Evolutionary conservation across 1,139 yeast genomes (phyloP).

Genomic region (Wickerhamiella pararugosa): DNA sequence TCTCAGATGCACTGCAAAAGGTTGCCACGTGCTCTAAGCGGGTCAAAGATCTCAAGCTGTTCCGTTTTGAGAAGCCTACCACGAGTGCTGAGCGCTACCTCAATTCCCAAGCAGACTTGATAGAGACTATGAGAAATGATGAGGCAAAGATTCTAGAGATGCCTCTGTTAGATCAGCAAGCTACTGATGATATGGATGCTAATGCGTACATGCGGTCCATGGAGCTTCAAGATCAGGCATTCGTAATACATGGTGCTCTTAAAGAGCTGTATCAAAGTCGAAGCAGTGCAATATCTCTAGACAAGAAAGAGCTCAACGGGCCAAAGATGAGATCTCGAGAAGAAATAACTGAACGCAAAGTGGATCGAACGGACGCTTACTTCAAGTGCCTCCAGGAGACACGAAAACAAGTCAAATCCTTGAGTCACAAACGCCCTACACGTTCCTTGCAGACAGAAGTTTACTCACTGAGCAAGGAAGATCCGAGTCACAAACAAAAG

Average conservation of each 20-base stretch:
- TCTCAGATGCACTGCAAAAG: slow-evolving; percentile 28
- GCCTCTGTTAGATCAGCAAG: slow-evolving; percentile 31
- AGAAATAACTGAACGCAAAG: background rate
- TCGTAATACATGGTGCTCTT: slow-evolving; percentile 46
- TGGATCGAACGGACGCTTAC: slow-evolving; percentile 1
- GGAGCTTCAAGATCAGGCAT: slow-evolving; percentile 56
- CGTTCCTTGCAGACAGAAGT: background rate
- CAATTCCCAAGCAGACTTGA: slow-evolving; percentile 41
- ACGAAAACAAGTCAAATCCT: too few species aligned
- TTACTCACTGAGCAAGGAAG: background rate
- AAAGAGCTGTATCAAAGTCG: slow-evolving; percentile 46
- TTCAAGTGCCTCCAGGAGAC: background rate
- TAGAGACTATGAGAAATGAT: slow-evolving; percentile 40
- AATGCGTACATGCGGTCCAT: slow-evolving; percentile 58
- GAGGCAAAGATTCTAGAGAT: slow-evolving; percentile 33
- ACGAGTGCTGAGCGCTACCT: slow-evolving; percentile 19
- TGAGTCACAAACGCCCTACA: too few species aligned
- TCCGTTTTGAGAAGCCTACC: background rate
- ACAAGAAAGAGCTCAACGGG: background rate
- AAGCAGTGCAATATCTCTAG: slow-evolving; percentile 28
- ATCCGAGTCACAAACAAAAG: background rate
- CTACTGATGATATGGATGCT: slow-evolving; percentile 44
- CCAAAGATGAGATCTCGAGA: background rate
- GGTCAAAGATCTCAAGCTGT: slow-evolving; percentile 1
- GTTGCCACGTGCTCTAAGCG: background rate